Evolutionary conservation across 2,329 filamentous ascomycete genomes (phyloP), one percentile per base, ranked within the genome.

Genomic region (Berkeleyomyces basicola): DNA sequence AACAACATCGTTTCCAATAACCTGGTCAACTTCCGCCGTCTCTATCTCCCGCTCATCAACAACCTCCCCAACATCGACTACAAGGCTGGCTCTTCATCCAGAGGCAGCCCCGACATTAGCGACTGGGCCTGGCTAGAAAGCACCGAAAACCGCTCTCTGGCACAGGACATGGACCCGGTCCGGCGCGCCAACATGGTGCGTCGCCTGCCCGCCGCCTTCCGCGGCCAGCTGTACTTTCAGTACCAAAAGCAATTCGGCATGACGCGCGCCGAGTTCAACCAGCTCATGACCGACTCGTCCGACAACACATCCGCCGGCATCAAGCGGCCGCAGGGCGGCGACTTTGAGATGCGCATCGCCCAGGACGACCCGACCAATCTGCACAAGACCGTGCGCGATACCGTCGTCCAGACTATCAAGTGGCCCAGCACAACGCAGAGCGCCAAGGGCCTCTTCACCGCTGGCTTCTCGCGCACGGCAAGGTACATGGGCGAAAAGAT

Each of bases 131-230:
- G 74, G 74, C 70, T 76, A 59, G 71, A 75, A 60, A 71, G 71
- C 0, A 74, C 78, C 10, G 77, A 82, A 36, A 84, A 93, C 67
- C 79, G 88, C 67, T 79, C 76, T 14, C 77, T 99, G 23, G 78
- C 80, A 49, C 93, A 99, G 73, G 90, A 97, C 69, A 95, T 97
- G 90, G 88, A 96, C 69, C 88, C 91, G 0, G 76, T 88, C 64
- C 90, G 88, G 70, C 85, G 93, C 63, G 90, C 88, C 16, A 99
- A 99, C 73, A 99, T 99, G 89, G 92, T 99, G 7, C 84, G 93
- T 4, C 86, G 93, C 10, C 77, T 99, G 9, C 93, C 93, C 3
- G 86, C 87, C 68, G 80, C 84, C 4, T 97, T 99, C 79, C 83
- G 93, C 44, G 83, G 87, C 61, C 91, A 90, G 64, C 77, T 99